Percentiles rank a stretch among this genome's conserved stretches.
Evolutionary conservation across 129 eudicot species (phyloP).

Genomic region (Lactuca saligna): DNA sequence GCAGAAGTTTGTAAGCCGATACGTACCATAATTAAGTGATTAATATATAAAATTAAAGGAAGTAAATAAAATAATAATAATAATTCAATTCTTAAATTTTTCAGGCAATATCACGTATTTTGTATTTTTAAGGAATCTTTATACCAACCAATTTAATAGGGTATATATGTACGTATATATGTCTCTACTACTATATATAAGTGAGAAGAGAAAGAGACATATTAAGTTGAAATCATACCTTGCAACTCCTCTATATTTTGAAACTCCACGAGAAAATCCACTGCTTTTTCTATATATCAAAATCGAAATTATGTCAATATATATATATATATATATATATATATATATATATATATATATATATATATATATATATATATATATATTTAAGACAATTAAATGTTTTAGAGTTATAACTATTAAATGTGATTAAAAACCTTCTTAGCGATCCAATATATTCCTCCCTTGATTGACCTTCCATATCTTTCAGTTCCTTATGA

Average conservation of each 20-base stretch:
- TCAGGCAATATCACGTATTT: background rate
- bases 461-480: conserved; percentile 81
- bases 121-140: background rate
- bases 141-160: background rate
- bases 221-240: conserved; percentile 36
- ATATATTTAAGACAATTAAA: background rate
- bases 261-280: conserved; percentile 84
- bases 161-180: no score
- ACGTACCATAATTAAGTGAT: background rate
- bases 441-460: conserved; percentile 84
- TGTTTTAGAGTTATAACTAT: background rate
- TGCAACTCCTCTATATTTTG: conserved; percentile 88
- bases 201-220: background rate
- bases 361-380: no score
- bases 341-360: no score
- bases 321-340: no score
- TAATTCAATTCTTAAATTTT: background rate
- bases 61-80: background rate
- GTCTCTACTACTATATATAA: no score
- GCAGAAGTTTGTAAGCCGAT: background rate
- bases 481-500: conserved; percentile 60
- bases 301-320: background rate
- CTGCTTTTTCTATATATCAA: conserved; percentile 60
- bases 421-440: conserved; percentile 32
- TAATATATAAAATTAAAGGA: background rate